Evolutionary conservation across 208 protist species (phyloP), one percentile per base, ranked within the genome.

Genomic region (Leishmania gerbilli): DNA sequence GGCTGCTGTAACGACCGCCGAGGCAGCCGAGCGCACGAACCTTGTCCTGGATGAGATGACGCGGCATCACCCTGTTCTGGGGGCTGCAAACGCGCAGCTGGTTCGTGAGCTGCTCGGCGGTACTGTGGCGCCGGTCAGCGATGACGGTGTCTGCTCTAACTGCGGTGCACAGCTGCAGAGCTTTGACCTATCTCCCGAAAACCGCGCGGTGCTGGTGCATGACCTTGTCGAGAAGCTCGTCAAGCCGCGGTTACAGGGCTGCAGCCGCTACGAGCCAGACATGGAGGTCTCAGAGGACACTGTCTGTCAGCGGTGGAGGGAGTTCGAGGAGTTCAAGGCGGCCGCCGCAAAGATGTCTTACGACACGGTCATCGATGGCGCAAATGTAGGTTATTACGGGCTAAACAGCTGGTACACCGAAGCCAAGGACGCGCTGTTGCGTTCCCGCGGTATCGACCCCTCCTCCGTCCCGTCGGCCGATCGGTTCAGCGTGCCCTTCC

Each of bases 381-480:
- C 92, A 0, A 95, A 95, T 74, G 84, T 95, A 37, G 92, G 93
- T 31, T 97, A 97, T 77, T 97, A 97, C 85, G 93, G 93, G 0
- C 84, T 97, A 47, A 95, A 76, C 68, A 93, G 84, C 79, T 95
- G 93, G 92, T 95, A 95, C 71, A 37, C 76, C 31, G 88, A 90
- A 67, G 91, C 90, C n/a, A 95, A 96, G 82, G 85, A 87, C 47
- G 81, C 69, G n/a, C 69, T 87, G 67, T 87, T 97, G 79, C 85
- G 81, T 6, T 34, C 69, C 5, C 85, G 86, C 55, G 91, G 91
- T 31, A 79, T 91, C 5, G 86, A 93, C 82, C 84, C 77, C 31
- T 74, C 79, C 7, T 81, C 80, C 2, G 86, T 95, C 47, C 79
- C 85, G 0, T 69, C 88, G 45, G 69, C 75, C 62, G 83, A 93